Evolutionary conservation across 23 red algal genomes (phyloP).

Genomic region (Chondrus crispus): DNA sequence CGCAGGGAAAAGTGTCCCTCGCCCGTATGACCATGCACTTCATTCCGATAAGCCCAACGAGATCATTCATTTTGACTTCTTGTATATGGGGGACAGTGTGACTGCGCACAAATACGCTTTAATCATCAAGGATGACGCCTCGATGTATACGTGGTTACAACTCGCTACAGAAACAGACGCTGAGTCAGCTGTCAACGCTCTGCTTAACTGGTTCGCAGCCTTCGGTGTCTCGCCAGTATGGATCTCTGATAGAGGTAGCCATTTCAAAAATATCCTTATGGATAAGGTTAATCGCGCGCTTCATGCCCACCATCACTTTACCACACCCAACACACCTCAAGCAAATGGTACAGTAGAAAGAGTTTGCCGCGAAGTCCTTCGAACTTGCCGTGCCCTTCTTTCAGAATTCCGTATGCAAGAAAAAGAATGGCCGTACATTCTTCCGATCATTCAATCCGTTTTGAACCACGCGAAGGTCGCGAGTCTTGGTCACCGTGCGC

Average conservation of each 20-base stretch:
- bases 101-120: neutral
- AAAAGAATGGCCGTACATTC: neutral
- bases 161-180: neutral
- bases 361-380: neutral
- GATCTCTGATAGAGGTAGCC: conserved; percentile 1
- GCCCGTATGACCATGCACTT: neutral
- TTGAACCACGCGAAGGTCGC: neutral
- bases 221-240: neutral
- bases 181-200: neutral
- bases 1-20: neutral
- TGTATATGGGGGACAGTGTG: neutral
- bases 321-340: neutral
- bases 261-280: conserved; percentile 17
- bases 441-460: neutral
- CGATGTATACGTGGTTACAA: neutral
- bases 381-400: neutral
- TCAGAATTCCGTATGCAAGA: neutral
- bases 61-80: conserved; percentile 18
- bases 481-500: neutral
- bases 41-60: neutral
- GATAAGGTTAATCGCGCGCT: neutral
- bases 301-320: neutral
- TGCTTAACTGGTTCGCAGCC: neutral
- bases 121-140: conserved; percentile 22
- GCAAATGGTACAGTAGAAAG: conserved; percentile 6